These are phyloP conservation scores for Sesbania bispinosa DNA, from an alignment of 306 rosid species.

Conservation along the genomic window DNA sequence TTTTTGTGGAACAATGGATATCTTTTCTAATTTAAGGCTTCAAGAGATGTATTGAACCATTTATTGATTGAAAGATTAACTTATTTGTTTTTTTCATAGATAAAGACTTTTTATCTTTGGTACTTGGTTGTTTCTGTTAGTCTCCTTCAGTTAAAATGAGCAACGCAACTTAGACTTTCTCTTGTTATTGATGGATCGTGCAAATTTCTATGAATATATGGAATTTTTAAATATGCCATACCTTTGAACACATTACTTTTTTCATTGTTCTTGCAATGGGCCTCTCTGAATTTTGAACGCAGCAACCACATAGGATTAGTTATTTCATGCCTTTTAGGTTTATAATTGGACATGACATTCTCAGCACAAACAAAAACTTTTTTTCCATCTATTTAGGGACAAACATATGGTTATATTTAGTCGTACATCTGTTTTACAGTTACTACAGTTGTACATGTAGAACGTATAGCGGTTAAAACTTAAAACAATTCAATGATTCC, in stretches of 20 bases:
- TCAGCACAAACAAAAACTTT: too few relatives aligned
- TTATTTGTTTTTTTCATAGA: too few relatives aligned
- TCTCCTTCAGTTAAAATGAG: not conserved
- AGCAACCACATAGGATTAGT: not conserved
- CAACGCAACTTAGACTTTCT: not conserved
- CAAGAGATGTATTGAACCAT: not conserved
- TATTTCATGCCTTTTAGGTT: too few relatives aligned
- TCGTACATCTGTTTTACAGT: too few relatives aligned
- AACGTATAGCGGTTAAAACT: too few relatives aligned
- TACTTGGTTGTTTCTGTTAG: not conserved
- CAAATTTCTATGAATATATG: not conserved
- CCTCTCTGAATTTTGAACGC: slow-evolving; percentile 3
- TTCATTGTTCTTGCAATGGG: not conserved
- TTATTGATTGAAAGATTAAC: slow-evolving; percentile 11
- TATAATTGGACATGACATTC: too few relatives aligned
- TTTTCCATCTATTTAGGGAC: too few relatives aligned
- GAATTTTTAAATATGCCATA: not conserved
- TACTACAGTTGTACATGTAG: too few relatives aligned
- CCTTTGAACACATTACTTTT: not conserved
- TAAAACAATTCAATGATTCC: too few relatives aligned
- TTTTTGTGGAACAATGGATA: not conserved
- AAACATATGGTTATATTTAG: too few relatives aligned
- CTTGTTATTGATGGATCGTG: not conserved
- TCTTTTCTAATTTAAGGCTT: not conserved
- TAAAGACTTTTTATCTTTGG: not conserved